Conservation (phyloP, 768 basidiomycete genomes). For the Tephrocybe sp. region DNA sequence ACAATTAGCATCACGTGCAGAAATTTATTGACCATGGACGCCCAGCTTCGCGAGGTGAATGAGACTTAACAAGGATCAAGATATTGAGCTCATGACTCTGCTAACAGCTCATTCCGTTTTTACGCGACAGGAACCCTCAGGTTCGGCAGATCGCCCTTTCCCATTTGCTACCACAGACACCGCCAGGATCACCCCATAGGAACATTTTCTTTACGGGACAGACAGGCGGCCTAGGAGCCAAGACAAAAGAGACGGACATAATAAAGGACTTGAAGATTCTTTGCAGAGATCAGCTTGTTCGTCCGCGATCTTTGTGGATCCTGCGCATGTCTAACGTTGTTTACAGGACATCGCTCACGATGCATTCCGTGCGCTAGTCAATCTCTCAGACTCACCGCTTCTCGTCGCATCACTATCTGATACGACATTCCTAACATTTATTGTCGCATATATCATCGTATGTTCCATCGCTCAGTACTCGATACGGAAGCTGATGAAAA, state of each 20-base stretch:
- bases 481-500: slow-evolving; percentile 2
- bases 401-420: slow-evolving; percentile 69
- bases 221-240: slow-evolving; percentile 49
- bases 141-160: slow-evolving; percentile 84
- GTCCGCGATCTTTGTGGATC: slow-evolving; percentile 14
- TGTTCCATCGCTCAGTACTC: slow-evolving; percentile 25
- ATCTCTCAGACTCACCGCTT: slow-evolving; percentile 82
- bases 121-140: slow-evolving; percentile 83
- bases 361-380: slow-evolving; percentile 91
- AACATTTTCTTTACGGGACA: slow-evolving; percentile 70
- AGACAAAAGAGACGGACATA: slow-evolving; percentile 59
- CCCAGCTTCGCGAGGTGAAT: slow-evolving; percentile 45
- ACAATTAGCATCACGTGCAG: slow-evolving; percentile 30
- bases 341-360: slow-evolving; percentile 85
- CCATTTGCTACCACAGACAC: slow-evolving; percentile 80
- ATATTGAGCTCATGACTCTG: background rate
- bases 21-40: slow-evolving; percentile 31
- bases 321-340: slow-evolving; percentile 7
- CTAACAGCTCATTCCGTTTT: slow-evolving; percentile 74
- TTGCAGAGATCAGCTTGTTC: slow-evolving; percentile 84
- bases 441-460: slow-evolving; percentile 90
- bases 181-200: slow-evolving; percentile 66
- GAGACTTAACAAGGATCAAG: background rate
- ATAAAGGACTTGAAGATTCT: slow-evolving; percentile 82
- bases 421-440: slow-evolving; percentile 67